Evolutionary conservation across 75 land plant genomes (phyloP).

Genomic region (Pinus albicaulis): DNA sequence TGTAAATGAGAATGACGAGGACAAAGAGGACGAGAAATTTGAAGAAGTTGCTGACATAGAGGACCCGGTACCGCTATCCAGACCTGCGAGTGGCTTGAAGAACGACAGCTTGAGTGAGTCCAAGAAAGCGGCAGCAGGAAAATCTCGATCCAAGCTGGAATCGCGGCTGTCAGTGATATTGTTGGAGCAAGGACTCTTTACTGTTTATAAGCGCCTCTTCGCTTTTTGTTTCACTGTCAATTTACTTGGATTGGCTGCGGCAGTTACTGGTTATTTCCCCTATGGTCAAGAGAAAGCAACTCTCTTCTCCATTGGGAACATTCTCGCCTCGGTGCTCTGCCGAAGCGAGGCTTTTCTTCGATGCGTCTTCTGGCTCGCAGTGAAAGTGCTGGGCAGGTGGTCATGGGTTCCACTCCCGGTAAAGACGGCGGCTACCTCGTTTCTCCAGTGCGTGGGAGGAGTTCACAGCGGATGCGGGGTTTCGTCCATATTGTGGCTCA

Average conservation of each 20-base stretch:
- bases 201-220: slow-evolving; percentile 60
- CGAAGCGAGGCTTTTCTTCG: slow-evolving; percentile 61
- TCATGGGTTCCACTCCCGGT: slow-evolving; percentile 45
- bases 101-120: background rate
- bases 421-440: slow-evolving; percentile 30
- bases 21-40: slow-evolving; percentile 2
- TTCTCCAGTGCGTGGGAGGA: slow-evolving; percentile 53
- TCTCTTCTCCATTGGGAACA: slow-evolving; percentile 46
- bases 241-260: slow-evolving; percentile 20
- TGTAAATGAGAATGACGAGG: slow-evolving; percentile 17
- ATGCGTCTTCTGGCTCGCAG: slow-evolving; percentile 37
- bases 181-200: slow-evolving; percentile 54
- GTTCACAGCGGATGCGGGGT: slow-evolving; percentile 56
- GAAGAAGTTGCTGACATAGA: background rate
- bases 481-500: slow-evolving; percentile 49
- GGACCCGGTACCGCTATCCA: background rate
- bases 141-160: background rate
- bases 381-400: slow-evolving; percentile 21
- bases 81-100: background rate
- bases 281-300: slow-evolving; percentile 32
- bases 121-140: background rate
- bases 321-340: slow-evolving; percentile 37
- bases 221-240: slow-evolving; percentile 25
- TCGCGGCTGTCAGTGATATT: slow-evolving; percentile 40
- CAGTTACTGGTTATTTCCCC: slow-evolving; percentile 33